Base-by-base conservation (phyloP, 176 grass and related monocot genomes). In the Rhynchospora tenuis region DNA sequence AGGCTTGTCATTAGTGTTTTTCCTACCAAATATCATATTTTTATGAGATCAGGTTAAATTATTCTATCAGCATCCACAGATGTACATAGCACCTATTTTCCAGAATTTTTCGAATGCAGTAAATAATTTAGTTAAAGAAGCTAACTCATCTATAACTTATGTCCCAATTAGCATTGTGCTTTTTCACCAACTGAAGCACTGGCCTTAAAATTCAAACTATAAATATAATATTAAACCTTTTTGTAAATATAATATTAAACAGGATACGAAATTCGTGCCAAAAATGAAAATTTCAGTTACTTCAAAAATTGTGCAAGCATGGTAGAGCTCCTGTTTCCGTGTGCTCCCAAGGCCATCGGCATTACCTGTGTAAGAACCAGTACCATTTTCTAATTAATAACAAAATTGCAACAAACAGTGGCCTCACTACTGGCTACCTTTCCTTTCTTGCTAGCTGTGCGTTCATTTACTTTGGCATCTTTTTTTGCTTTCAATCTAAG, bases 291-390 rank as follows among this genome's bases (percentile, higher is more conserved):
- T 55, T 55, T 48, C 15, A 9, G 31, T 22, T 83, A 94, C 95
- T 85, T 91, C 91, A 80, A 93, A 59, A 79, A 86, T 68, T 20
- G 54, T 57, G 80, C 92, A 93, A 1, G 95, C 95, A 45, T 17
- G 48, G 59, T 93, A 93, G 27, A 98, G 38, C 84, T 98, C 95
- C 69, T 93, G 89, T 64, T 84, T 87, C 51, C 95, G 91, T 77
- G 14, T 87, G 89, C 87, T 83, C 84, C 95, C 92, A 20, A 93
- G 65, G 81, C 95, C 95, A 89, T 98, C 92, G 43, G 90, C 92
- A 83, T 98, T 90, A 46, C 95, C 95, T 98, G 80, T 45, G 33
- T 23, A 79, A 77, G 15, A 67, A 84, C 10, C 58, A 72, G 60
- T 71, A 78, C 27, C 13, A 48, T 52, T 83, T 75, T 73, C 52